A percentile compares a stretch with the other conserved stretches of the same genome.
phyloP scores from a whole-genome alignment of 2,329 filamentous ascomycete species.

The Xylaria sp. region DNA sequence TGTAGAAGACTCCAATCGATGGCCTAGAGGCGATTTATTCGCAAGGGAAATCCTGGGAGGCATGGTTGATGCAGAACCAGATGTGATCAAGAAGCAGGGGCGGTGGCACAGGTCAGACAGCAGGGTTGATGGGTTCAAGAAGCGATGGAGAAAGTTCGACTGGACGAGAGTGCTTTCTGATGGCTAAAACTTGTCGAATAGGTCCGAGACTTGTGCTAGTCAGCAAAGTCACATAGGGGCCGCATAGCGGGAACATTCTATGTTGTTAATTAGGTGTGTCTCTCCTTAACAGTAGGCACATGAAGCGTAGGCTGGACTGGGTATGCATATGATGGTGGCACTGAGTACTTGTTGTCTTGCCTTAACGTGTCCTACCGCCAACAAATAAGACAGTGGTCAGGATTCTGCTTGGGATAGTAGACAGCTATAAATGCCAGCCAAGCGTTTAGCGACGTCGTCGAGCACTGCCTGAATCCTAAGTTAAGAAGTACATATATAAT shows the following conservation, averaged over 20 bases:
- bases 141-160: conserved; percentile 91
- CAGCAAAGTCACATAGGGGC: neutral
- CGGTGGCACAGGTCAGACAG: conserved; percentile 79
- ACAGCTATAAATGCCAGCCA: too few species aligned
- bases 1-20: conserved; percentile 84
- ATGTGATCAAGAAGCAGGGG: conserved; percentile 90
- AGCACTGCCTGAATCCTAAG: neutral
- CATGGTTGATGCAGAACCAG: conserved; percentile 85
- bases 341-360: neutral
- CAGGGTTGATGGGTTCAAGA: conserved; percentile 81
- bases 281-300: neutral
- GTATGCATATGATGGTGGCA: neutral
- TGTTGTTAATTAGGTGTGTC: neutral
- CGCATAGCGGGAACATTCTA: neutral
- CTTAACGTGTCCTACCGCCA: neutral
- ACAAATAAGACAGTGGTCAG: neutral
- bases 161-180: conserved; percentile 74
- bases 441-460: too few species aligned
- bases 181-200: conserved; percentile 33
- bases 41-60: conserved; percentile 91
- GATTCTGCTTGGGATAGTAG: neutral
- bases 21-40: conserved; percentile 93
- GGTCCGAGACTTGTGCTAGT: neutral
- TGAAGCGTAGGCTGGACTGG: neutral
- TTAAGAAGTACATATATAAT: too few species aligned